Evolutionary conservation across 2,329 filamentous ascomycete species (phyloP).

Genomic region (Penicillium sp.): DNA sequence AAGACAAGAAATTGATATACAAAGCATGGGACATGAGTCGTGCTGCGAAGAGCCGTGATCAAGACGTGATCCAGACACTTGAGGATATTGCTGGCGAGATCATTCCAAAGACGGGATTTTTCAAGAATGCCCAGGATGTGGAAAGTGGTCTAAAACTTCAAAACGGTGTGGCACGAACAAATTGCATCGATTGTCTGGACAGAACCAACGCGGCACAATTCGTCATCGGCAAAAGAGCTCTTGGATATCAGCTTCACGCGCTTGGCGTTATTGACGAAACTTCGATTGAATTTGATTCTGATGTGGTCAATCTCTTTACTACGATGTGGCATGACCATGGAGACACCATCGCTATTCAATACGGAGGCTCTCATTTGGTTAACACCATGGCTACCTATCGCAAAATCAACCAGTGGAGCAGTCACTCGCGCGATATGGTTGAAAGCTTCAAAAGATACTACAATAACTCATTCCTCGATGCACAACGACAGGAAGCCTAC

Average conservation of each 20-base stretch:
- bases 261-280: conserved; percentile 77
- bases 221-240: conserved; percentile 88
- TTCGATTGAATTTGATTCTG: conserved; percentile 84
- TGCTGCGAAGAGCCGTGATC: conserved; percentile 82
- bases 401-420: conserved; percentile 98
- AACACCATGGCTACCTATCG: conserved; percentile 99
- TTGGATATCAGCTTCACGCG: conserved; percentile 87
- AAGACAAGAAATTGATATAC: conserved; percentile 79
- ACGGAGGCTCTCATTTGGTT: conserved; percentile 92
- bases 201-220: conserved; percentile 97
- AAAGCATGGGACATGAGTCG: conserved; percentile 98
- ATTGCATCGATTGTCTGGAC: conserved; percentile 96
- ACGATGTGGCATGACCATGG: conserved; percentile 98
- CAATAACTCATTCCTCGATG: conserved; percentile 96
- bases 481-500: conserved; percentile 95
- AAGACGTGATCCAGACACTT: conserved; percentile 88
- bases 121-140: conserved; percentile 77
- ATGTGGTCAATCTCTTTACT: conserved; percentile 92
- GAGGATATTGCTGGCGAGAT: conserved; percentile 87
- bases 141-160: conserved; percentile 65
- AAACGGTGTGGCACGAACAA: conserved; percentile 88
- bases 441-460: conserved; percentile 99
- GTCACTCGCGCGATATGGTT: conserved; percentile 95
- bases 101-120: conserved; percentile 80
- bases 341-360: conserved; percentile 95